Evolutionary conservation across 257 asterid species (phyloP).

Genomic region (Salvia hispanica): DNA sequence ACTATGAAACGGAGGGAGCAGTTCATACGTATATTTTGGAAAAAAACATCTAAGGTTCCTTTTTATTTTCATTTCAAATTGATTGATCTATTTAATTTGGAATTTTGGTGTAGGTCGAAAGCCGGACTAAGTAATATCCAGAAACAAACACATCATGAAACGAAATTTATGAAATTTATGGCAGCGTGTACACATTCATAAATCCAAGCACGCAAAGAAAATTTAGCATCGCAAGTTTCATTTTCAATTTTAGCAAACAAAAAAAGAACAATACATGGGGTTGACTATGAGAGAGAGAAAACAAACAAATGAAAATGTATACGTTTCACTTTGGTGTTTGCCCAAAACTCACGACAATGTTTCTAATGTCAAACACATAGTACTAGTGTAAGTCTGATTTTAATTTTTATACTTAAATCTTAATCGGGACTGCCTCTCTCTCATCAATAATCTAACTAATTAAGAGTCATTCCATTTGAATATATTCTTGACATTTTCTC

Average conservation of each 20-base stretch:
- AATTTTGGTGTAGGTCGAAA: neutral
- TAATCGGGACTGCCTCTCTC: too few species aligned
- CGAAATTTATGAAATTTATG: constrained; percentile 26
- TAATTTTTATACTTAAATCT: neutral
- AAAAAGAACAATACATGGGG: neutral
- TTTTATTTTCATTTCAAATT: too few species aligned
- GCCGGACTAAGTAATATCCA: neutral
- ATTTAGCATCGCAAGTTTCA: neutral
- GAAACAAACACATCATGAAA: constrained; percentile 15
- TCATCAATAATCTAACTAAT: neutral
- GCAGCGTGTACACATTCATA: constrained; percentile 25
- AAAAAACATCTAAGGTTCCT: too few species aligned
- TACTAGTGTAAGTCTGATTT: constrained; percentile 7
- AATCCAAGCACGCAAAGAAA: constrained; percentile 10
- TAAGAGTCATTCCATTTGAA: neutral
- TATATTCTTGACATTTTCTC: constrained; percentile 15
- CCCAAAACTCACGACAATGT: constrained; percentile 23
- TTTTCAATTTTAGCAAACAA: constrained; percentile 11
- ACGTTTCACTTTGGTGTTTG: constrained; percentile 7
- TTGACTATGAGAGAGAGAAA: neutral
- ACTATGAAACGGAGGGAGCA: too few species aligned
- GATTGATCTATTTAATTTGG: neutral
- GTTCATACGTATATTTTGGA: too few species aligned
- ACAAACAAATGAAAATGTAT: neutral
- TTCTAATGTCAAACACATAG: constrained; percentile 16